Percentiles rank a stretch among this genome's conserved stretches.
Evolutionary conservation across 2,329 filamentous ascomycete species (phyloP).

Genomic region (Niveomyces coronatus): DNA sequence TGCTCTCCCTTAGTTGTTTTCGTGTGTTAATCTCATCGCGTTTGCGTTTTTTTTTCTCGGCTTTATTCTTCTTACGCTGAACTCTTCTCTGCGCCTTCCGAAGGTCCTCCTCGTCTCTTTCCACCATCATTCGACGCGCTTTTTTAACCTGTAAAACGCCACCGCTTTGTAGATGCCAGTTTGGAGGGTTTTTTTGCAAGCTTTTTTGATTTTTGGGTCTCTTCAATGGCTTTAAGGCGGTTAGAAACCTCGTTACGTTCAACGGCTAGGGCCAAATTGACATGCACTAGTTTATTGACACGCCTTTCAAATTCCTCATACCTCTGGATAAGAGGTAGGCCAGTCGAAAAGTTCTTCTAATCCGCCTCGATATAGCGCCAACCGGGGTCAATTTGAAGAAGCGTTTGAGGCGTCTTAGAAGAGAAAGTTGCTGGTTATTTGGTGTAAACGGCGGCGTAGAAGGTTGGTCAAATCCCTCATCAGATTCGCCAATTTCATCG

Average conservation of each 20-base stretch:
- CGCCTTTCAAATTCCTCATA: neutral
- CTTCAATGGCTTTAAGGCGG: neutral
- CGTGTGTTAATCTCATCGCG: neutral
- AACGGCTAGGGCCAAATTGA: neutral
- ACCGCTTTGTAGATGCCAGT: neutral
- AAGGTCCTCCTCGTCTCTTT: neutral
- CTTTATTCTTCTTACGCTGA: neutral
- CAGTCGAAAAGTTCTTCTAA: neutral
- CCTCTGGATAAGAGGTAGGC: neutral
- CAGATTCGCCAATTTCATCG: too few species aligned
- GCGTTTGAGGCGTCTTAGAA: neutral
- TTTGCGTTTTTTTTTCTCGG: neutral
- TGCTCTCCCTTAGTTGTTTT: neutral
- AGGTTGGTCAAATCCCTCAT: too few species aligned
- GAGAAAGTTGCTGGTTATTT: neutral
- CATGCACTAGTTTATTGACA: neutral
- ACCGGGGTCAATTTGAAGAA: neutral
- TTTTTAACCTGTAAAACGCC: neutral
- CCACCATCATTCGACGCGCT: neutral
- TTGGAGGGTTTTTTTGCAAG: neutral
- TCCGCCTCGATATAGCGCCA: neutral
- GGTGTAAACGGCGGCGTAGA: neutral
- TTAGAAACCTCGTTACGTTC: neutral
- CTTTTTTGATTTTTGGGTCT: neutral
- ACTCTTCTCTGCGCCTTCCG: neutral